Conservation (phyloP, 202 grass and related monocot genomes). For the Carex arenaria region DNA sequence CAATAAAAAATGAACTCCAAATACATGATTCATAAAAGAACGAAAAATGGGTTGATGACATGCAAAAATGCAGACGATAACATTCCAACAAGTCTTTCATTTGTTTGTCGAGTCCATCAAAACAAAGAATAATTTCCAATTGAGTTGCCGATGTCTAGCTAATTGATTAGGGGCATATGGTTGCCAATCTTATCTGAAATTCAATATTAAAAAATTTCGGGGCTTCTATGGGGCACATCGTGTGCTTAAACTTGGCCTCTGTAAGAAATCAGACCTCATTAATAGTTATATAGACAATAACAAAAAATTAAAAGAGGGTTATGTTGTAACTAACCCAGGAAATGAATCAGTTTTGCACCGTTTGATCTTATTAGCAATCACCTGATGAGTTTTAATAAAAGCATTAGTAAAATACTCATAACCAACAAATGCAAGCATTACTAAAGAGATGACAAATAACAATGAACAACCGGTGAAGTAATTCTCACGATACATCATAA, state of each 20-base stretch:
- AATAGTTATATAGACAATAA: not conserved
- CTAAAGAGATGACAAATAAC: not conserved
- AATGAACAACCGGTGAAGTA: not conserved
- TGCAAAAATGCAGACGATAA: not conserved
- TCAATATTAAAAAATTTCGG: not conserved
- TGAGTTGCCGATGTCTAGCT: not conserved
- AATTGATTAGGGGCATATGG: not conserved
- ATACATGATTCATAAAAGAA: not conserved
- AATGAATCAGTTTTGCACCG: constrained; percentile 96
- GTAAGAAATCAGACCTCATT: not conserved
- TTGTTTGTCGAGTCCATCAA: not conserved
- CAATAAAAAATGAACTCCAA: not conserved
- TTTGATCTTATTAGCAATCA: constrained; percentile 92
- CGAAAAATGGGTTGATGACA: not conserved
- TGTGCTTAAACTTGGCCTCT: not conserved
- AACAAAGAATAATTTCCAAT: not conserved
- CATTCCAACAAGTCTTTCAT: not conserved
- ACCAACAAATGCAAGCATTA: constrained; percentile 4
- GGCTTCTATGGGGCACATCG: not conserved
- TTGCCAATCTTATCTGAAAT: not conserved
- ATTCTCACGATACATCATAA: not conserved
- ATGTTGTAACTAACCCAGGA: constrained; percentile 55
- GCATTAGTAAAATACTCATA: constrained; percentile 14
- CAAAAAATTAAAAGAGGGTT: not conserved
- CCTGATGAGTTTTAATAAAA: constrained; percentile 37